Conservation (phyloP, 202 grass and related monocot species). For the Carex sylvatica region DNA sequence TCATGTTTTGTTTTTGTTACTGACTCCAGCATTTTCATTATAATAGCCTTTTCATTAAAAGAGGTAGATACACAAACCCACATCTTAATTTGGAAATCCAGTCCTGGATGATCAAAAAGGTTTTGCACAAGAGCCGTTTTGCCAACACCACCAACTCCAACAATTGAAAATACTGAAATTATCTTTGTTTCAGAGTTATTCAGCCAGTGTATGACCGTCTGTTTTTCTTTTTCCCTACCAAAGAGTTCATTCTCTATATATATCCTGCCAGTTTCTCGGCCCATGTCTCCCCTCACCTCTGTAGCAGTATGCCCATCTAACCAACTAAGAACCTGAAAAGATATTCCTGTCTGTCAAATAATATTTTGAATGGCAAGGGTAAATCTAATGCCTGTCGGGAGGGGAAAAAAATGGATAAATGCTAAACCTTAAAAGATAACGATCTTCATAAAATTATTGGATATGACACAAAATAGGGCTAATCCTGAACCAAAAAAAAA, state of each 20-base stretch:
- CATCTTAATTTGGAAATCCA: constrained; percentile 6
- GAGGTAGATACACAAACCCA: constrained; percentile 26
- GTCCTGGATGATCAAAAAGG: constrained; percentile 9
- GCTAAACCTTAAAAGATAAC: not conserved
- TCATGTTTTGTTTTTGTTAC: not conserved
- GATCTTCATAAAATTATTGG: not conserved
- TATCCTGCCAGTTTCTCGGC: not conserved
- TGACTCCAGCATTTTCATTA: constrained; percentile 18
- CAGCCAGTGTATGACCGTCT: not conserved
- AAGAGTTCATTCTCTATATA: not conserved
- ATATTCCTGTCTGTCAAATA: not conserved
- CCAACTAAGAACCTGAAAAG: not conserved
- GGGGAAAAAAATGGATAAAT: not conserved
- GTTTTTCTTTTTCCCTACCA: constrained; percentile 1
- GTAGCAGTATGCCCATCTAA: not conserved
- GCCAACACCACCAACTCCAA: constrained; percentile 23
- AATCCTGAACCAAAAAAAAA: not conserved
- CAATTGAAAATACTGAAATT: not conserved
- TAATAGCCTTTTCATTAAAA: constrained; percentile 24
- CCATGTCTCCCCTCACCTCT: not conserved
- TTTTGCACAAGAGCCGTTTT: constrained; percentile 26
- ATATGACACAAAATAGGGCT: not conserved
- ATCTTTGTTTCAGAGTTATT: not conserved
- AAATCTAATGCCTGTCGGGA: not conserved
- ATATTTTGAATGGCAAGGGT: not conserved